Base-by-base conservation (phyloP, 2,329 filamentous ascomycete species). In the Nemania abortiva region DNA sequence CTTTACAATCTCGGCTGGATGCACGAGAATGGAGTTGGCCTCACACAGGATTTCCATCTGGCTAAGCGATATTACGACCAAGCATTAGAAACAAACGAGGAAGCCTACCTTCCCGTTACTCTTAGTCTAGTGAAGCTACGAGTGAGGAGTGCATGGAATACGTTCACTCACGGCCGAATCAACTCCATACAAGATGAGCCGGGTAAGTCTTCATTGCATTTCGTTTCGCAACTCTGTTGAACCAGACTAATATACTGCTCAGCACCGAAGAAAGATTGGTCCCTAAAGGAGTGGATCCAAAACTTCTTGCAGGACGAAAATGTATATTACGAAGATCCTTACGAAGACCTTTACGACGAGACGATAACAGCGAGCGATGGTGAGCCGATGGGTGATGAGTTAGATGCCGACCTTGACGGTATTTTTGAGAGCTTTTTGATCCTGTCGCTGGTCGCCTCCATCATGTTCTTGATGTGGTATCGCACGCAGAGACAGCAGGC, bases 1-100 rank as follows among this genome's bases (percentile, higher is more conserved):
- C 89, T 98, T 66, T 99, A 94, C 88, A 98, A 99, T 76, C 85
- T 99, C 15, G 97, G 96, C 5, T 99, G 96, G 96, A 98, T 99
- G 95, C 94, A 99, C 77, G 96, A 99, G 81, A 98, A 98, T 77
- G 96, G 96, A 7, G 86, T 98, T 58, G 94, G 95, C 1, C 88
- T 98, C 22, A 91, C 92, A 63, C 96, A 99, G 79, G 96, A 99
- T 78, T 99, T 97, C 79, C 96, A 99, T 77, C 89, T 99, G 65
- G 96, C 97, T 1, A 99, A 99, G 82, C 87, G 96, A 63, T 97
- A 95, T 81, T 99, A 99, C 78, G 96, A 99, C 76, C 88, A 96
- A 69, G 95, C 96, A 0, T 84, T 98, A 34, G 93, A 95, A 77
- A 95, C 95, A 0, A 99, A 97, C 75, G 87, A 91, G 57, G 97